Conservation (phyloP, 805 yeast species). For the Tetrapisispora phaffii region DNA sequence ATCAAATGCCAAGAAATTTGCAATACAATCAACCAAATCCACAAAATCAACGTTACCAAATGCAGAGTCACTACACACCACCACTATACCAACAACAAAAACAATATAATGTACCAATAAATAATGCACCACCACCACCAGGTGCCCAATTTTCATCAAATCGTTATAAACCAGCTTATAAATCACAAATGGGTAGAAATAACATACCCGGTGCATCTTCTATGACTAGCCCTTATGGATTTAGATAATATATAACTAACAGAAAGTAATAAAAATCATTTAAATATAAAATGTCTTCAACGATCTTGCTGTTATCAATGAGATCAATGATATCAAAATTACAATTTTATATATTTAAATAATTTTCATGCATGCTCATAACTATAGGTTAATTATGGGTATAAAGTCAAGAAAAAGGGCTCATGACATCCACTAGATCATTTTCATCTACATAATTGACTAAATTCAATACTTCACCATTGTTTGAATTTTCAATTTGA, state of each 20-base stretch:
- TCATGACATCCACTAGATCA: neutral
- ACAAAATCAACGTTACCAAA: neutral
- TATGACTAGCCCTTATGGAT: conserved; percentile 38
- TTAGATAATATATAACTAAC: conserved; percentile 18
- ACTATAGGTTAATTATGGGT: neutral
- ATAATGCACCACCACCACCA: conserved; percentile 5
- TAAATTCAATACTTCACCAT: neutral
- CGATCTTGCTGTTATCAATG: too few relatives aligned
- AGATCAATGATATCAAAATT: too few relatives aligned
- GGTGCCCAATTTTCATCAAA: conserved; percentile 27
- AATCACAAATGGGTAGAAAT: conserved; percentile 28
- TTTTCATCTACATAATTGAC: neutral
- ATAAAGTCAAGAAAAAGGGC: neutral
- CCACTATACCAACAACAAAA: conserved; percentile 11
- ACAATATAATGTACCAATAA: conserved; percentile 1
- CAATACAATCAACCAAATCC: conserved; percentile 9
- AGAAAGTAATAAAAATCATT: too few relatives aligned
- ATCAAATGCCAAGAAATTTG: conserved; percentile 14
- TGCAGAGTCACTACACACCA: conserved; percentile 14
- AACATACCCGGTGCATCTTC: conserved; percentile 37
- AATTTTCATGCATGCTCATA: neutral
- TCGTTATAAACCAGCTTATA: conserved; percentile 34
- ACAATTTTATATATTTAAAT: too few relatives aligned
- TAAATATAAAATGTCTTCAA: too few relatives aligned
- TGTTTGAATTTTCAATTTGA: neutral